phyloP scores from a whole-genome alignment of 2,329 filamentous ascomycete species.

The Fusarium udum region DNA sequence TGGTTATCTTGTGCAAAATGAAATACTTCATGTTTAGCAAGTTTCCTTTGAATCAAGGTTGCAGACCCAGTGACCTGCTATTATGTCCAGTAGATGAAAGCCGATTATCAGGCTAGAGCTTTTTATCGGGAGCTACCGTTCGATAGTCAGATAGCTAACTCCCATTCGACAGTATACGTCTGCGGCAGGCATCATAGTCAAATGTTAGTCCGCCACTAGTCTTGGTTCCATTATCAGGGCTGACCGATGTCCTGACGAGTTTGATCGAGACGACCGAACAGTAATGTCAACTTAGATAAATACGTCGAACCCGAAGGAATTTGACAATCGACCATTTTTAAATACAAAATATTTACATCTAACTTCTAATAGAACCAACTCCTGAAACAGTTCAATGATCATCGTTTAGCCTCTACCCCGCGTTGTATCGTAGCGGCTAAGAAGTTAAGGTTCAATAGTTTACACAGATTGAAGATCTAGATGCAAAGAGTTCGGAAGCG shows the following conservation, averaged over 20 bases:
- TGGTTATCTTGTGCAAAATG: fast-evolving
- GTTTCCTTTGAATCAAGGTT: fast-evolving
- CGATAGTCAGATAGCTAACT: fast-evolving
- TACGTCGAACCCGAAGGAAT: fast-evolving
- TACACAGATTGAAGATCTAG: neutral
- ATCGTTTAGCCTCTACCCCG: fast-evolving
- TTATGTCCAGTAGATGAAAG: fast-evolving
- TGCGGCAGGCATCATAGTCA: neutral
- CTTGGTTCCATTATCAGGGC: fast-evolving
- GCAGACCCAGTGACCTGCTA: neutral
- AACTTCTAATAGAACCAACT: too few species aligned
- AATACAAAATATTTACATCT: too few species aligned
- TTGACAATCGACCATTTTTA: too few species aligned
- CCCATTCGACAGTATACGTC: neutral
- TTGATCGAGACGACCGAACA: neutral
- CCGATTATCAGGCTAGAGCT: fast-evolving
- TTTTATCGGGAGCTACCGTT: neutral
- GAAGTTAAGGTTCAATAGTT: neutral
- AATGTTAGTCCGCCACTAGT: neutral
- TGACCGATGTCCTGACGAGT: neutral
- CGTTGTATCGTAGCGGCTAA: neutral
- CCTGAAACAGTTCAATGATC: too few species aligned
- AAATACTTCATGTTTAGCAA: fast-evolving
- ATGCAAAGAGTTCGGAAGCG: fast-evolving
- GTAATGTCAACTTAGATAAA: neutral